These are phyloP conservation scores for Peronospora belbahrii DNA, from an alignment of 352 stramenopile species.

Conservation along the genomic window DNA sequence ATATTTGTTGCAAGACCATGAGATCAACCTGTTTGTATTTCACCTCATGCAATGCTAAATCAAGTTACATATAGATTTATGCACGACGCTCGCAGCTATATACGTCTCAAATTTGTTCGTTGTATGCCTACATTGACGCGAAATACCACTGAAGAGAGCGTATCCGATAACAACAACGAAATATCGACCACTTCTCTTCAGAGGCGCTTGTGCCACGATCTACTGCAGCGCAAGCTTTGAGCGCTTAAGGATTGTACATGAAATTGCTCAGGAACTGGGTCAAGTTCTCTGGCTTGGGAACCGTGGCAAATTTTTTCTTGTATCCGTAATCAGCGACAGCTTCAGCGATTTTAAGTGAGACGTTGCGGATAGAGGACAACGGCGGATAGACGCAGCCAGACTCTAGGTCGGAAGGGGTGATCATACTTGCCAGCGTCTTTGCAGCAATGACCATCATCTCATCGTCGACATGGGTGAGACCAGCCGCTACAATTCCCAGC, in stretches of 20 bases:
- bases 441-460: conserved; percentile 80
- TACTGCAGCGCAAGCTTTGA: conserved; percentile 5
- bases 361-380: conserved; percentile 87
- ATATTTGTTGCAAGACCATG: too few relatives aligned
- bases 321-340: conserved; percentile 85
- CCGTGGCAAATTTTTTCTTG: conserved; percentile 47
- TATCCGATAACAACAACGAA: too few relatives aligned
- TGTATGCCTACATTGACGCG: too few relatives aligned
- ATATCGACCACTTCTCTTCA: too few relatives aligned
- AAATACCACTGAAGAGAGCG: too few relatives aligned
- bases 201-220: too few relatives aligned
- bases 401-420: conserved; percentile 86
- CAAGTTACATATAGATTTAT: too few relatives aligned
- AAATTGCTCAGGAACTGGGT: conserved; percentile 45
- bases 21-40: too few relatives aligned
- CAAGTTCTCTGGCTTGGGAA: conserved; percentile 43
- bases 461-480: conserved; percentile 67
- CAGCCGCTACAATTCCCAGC: conserved; percentile 87
- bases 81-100: too few relatives aligned
- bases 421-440: conserved; percentile 55
- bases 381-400: conserved; percentile 92
- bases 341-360: conserved; percentile 89
- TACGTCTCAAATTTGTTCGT: too few relatives aligned
- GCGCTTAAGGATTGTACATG: conserved; percentile 69
- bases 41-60: too few relatives aligned